phyloP scores from a whole-genome alignment of 2,329 filamentous ascomycete species.

The Talaromyces sp. region DNA sequence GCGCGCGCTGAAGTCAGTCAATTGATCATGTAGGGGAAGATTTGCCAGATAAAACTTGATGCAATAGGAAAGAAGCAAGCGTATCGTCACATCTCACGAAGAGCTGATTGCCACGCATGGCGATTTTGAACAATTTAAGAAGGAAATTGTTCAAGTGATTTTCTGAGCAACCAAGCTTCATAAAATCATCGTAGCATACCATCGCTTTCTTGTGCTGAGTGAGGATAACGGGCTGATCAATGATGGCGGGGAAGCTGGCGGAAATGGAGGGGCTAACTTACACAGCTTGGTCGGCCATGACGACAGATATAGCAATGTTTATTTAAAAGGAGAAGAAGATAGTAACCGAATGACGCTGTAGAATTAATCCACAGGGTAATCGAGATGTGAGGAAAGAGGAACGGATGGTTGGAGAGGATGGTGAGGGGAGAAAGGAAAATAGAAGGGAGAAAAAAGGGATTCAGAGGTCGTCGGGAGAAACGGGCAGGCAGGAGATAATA shows the following conservation, averaged over 20 bases:
- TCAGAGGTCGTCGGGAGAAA: constrained; percentile 10
- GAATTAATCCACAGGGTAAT: constrained; percentile 12
- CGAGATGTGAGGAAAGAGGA: constrained; percentile 11
- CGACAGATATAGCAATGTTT: constrained; percentile 21
- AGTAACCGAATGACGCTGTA: constrained; percentile 9
- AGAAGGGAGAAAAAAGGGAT: constrained; percentile 12
- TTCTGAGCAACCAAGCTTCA: background rate
- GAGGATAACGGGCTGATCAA: constrained; percentile 1
- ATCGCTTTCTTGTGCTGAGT: background rate
- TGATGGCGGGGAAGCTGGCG: constrained; percentile 16
- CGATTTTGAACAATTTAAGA: background rate
- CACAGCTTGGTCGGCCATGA: constrained; percentile 46
- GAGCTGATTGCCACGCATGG: background rate
- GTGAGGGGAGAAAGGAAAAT: constrained; percentile 18
- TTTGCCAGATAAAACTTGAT: background rate
- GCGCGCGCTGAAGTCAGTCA: constrained; percentile 62
- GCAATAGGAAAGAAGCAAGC: background rate
- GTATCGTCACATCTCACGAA: background rate
- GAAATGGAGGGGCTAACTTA: constrained; percentile 35
- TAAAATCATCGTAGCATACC: background rate
- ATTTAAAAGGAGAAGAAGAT: background rate
- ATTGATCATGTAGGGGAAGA: constrained; percentile 11
- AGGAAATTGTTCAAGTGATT: background rate
- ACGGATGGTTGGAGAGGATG: constrained; percentile 11
- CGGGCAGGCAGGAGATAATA: constrained; percentile 13